Percentiles rank a stretch among this genome's conserved stretches.
Evolutionary conservation across 495 filamentous ascomycete species (phyloP).

Genomic region (Xylaria nigripes): DNA sequence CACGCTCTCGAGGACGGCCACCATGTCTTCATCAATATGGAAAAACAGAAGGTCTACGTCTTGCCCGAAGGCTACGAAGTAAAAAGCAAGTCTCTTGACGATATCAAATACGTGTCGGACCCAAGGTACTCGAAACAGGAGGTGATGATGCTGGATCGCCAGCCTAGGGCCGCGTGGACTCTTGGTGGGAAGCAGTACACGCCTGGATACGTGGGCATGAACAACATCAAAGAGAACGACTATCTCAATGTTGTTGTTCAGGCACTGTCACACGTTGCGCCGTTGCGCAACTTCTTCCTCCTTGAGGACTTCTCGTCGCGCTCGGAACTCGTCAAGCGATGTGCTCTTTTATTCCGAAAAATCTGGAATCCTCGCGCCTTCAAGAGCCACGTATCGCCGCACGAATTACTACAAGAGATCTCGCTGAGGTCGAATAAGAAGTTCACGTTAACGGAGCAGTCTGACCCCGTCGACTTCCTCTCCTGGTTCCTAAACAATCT

Average conservation of each 20-base stretch:
- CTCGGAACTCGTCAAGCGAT: slow-evolving; percentile 60
- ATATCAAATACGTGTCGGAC: slow-evolving; percentile 98
- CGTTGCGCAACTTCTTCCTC: slow-evolving; percentile 88
- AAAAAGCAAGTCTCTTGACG: slow-evolving; percentile 86
- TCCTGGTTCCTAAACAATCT: slow-evolving; percentile 96
- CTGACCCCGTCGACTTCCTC: slow-evolving; percentile 92
- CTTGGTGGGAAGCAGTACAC: slow-evolving; percentile 74
- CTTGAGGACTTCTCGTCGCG: slow-evolving; percentile 61
- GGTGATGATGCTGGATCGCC: slow-evolving; percentile 71
- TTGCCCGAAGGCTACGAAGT: slow-evolving; percentile 97
- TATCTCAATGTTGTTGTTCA: slow-evolving; percentile 97
- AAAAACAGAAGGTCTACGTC: slow-evolving; percentile 90
- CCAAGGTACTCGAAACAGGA: slow-evolving; percentile 74
- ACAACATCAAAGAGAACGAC: slow-evolving; percentile 99
- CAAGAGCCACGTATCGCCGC: slow-evolving; percentile 92
- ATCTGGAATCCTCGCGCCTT: slow-evolving; percentile 98
- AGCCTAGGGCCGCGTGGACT: slow-evolving; percentile 67
- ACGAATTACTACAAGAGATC: slow-evolving; percentile 94
- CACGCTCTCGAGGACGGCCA: slow-evolving; percentile 92
- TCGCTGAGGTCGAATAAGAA: slow-evolving; percentile 82
- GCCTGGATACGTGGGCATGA: slow-evolving; percentile 95
- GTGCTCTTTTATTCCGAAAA: slow-evolving; percentile 87
- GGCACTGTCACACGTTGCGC: slow-evolving; percentile 79
- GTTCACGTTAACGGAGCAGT: slow-evolving; percentile 84
- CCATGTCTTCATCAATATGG: slow-evolving; percentile 97